phyloP scores from a whole-genome alignment of 2,329 filamentous ascomycete genomes.

The Sclerotinia subarctica region DNA sequence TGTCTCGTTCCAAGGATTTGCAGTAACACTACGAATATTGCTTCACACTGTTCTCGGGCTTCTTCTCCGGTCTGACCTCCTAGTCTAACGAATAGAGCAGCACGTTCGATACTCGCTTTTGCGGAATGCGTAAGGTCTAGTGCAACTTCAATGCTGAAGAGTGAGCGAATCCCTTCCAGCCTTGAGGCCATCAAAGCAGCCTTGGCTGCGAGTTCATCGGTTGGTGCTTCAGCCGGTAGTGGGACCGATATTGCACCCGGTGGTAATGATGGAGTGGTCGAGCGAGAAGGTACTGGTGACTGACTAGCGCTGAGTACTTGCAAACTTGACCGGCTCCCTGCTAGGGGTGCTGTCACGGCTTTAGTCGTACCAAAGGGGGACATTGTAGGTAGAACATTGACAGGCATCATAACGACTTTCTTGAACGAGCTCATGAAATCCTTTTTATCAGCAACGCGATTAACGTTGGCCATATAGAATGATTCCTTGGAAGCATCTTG shows the following conservation, averaged over 20 bases:
- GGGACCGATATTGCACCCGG: constrained; percentile 39
- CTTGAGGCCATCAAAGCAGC: constrained; percentile 96
- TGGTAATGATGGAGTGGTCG: constrained; percentile 48
- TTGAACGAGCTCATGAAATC: constrained; percentile 96
- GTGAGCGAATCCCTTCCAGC: constrained; percentile 87
- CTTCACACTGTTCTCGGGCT: constrained; percentile 82
- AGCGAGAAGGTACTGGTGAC: constrained; percentile 43
- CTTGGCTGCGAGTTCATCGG: constrained; percentile 90
- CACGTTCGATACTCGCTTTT: constrained; percentile 82
- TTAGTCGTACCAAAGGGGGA: constrained; percentile 50
- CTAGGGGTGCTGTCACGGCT: constrained; percentile 28
- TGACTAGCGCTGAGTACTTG: constrained; percentile 30
- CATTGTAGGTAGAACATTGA: constrained; percentile 76
- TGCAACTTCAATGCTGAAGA: constrained; percentile 96
- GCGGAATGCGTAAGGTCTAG: constrained; percentile 84
- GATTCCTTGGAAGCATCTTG: constrained; percentile 89
- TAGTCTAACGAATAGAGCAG: constrained; percentile 76
- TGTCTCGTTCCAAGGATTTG: constrained; percentile 82
- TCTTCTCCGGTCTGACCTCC: constrained; percentile 78
- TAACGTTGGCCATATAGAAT: constrained; percentile 94
- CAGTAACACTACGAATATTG: constrained; percentile 81
- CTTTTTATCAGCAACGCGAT: constrained; percentile 89
- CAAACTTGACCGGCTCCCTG: constrained; percentile 32
- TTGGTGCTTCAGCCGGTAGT: constrained; percentile 66
- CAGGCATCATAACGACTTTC: constrained; percentile 98